A percentile compares a stretch with the other conserved stretches of the same genome.
phyloP scores from a whole-genome alignment of 495 filamentous ascomycete species.

The Amniculicola lignicola region DNA sequence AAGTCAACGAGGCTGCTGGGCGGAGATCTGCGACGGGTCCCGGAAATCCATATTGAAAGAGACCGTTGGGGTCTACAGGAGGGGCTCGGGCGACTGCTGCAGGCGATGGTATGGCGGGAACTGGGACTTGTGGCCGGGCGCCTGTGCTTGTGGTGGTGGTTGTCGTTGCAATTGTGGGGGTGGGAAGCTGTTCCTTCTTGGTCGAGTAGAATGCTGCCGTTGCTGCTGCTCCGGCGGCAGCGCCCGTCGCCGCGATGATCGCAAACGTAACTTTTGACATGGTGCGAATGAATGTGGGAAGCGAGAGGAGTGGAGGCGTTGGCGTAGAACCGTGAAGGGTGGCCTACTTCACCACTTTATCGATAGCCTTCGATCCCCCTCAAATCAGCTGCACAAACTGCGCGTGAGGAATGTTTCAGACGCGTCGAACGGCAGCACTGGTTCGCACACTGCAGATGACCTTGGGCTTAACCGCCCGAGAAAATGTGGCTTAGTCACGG shows the following conservation, averaged over 20 bases:
- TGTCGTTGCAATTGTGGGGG: slow-evolving; percentile 44
- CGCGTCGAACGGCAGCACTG: slow-evolving; percentile 20
- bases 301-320: not conserved
- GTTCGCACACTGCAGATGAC: slow-evolving; percentile 27
- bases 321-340: not conserved
- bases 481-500: slow-evolving; percentile 7
- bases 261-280: slow-evolving; percentile 64
- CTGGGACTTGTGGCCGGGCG: slow-evolving; percentile 28
- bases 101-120: slow-evolving; percentile 35
- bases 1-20: slow-evolving; percentile 67
- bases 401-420: slow-evolving; percentile 33
- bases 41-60: slow-evolving; percentile 97
- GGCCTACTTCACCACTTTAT: slow-evolving; percentile 4
- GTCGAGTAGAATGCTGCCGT: slow-evolving; percentile 76
- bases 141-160: slow-evolving; percentile 45
- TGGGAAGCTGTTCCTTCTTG: slow-evolving; percentile 47
- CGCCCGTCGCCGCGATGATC: slow-evolving; percentile 82
- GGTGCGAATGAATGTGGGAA: not conserved
- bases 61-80: slow-evolving; percentile 79
- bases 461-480: slow-evolving; percentile 15
- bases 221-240: slow-evolving; percentile 79
- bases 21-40: slow-evolving; percentile 84
- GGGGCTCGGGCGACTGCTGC: slow-evolving; percentile 41
- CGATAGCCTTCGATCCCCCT: not conserved
- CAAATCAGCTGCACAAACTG: slow-evolving; percentile 31